phyloP scores from a whole-genome alignment of 1,284 basidiomycete genomes.

The Agroathelia rolfsii region DNA sequence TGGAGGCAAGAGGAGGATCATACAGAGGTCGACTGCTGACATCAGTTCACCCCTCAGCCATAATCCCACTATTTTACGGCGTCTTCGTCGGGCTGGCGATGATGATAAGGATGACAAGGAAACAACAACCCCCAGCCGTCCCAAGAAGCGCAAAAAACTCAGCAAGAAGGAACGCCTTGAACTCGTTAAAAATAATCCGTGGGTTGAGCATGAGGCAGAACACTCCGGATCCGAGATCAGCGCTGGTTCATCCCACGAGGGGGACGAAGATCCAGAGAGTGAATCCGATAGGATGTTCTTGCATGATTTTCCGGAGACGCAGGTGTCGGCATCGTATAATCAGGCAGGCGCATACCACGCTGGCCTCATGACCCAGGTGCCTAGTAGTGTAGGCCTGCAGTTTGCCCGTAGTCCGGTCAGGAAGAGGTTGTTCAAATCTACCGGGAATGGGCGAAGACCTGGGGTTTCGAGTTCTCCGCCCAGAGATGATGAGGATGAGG shows the following conservation, averaged over 20 bases:
- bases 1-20: constrained; percentile 25
- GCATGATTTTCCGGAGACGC: constrained; percentile 56
- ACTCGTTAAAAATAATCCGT: constrained; percentile 34
- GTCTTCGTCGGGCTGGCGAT: no score
- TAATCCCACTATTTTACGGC: no score
- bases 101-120: constrained; percentile 4
- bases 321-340: constrained; percentile 66
- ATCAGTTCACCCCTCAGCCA: no score
- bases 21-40: constrained; percentile 22
- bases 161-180: constrained; percentile 17
- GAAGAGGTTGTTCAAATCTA: constrained; percentile 29
- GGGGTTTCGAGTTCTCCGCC: constrained; percentile 53
- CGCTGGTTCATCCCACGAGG: constrained; percentile 45
- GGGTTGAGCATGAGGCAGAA: constrained; percentile 57
- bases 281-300: constrained; percentile 67
- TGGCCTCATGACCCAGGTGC: constrained; percentile 62
- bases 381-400: constrained; percentile 33
- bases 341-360: constrained; percentile 58
- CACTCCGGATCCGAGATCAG: constrained; percentile 77
- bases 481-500: constrained; percentile 29
- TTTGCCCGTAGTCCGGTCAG: constrained; percentile 45
- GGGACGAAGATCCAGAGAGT: constrained; percentile 50
- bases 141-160: constrained; percentile 28
- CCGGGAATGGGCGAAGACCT: constrained; percentile 17
- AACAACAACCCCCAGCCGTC: constrained; percentile 13